Evolutionary conservation across 306 rosid species (phyloP).

Genomic region (Cucurbita argyrosperma): DNA sequence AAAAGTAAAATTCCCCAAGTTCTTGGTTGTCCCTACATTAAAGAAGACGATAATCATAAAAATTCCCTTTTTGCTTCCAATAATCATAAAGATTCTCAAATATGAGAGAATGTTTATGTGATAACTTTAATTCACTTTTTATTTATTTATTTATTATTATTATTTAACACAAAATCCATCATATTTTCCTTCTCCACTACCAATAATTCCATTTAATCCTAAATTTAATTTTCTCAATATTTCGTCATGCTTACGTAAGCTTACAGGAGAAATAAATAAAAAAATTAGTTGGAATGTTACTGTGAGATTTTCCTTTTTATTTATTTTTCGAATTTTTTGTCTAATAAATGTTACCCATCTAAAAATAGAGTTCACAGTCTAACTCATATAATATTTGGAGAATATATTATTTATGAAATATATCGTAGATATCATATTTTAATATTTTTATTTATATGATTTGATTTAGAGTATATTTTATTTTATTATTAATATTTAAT

Average conservation of each 20-base stretch:
- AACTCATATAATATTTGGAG: too few relatives aligned
- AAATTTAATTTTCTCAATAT: neutral
- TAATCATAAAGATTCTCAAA: constrained; percentile 15
- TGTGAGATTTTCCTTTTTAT: neutral
- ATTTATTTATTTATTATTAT: constrained; percentile 12
- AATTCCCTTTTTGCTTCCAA: neutral
- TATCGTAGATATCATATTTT: too few relatives aligned
- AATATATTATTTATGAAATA: too few relatives aligned
- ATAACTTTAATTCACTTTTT: constrained; percentile 14
- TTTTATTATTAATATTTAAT: too few relatives aligned
- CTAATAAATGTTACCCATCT: too few relatives aligned
- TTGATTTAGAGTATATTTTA: too few relatives aligned
- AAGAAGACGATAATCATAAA: constrained; percentile 6
- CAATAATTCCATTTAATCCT: neutral
- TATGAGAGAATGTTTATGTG: neutral
- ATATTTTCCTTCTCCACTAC: constrained; percentile 18
- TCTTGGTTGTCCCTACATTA: constrained; percentile 15
- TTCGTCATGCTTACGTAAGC: neutral
- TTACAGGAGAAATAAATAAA: neutral
- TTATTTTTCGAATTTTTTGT: too few relatives aligned
- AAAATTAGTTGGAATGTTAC: neutral
- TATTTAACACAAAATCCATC: constrained; percentile 9
- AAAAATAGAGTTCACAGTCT: too few relatives aligned
- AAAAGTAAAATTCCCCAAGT: constrained; percentile 3
- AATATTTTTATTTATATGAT: too few relatives aligned